Conservation (phyloP, 306 rosid species). For the Hippophae tibetana region DNA sequence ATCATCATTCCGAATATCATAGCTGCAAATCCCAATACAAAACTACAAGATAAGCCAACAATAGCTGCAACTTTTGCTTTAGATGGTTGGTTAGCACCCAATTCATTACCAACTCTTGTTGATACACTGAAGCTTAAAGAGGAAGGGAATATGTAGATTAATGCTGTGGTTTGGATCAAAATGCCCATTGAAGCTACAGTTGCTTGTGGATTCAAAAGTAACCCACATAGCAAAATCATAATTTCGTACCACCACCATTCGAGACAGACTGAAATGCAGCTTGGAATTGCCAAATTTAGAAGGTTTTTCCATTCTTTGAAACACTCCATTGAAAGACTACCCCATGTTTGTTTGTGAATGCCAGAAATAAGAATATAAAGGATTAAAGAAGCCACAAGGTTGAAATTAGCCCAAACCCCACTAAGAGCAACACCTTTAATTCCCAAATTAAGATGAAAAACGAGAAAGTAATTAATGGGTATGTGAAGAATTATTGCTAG, state of each 20-base stretch:
- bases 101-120: slow-evolving; percentile 62
- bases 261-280: slow-evolving; percentile 80
- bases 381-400: slow-evolving; percentile 47
- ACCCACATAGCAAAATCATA: slow-evolving; percentile 82
- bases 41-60: slow-evolving; percentile 46
- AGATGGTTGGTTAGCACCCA: slow-evolving; percentile 70
- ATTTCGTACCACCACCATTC: slow-evolving; percentile 99
- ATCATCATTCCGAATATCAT: slow-evolving; percentile 52
- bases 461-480: slow-evolving; percentile 68
- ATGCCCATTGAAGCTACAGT: slow-evolving; percentile 92
- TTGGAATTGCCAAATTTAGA: slow-evolving; percentile 62
- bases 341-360: slow-evolving; percentile 78
- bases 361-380: slow-evolving; percentile 58
- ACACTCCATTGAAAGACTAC: slow-evolving; percentile 54
- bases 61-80: slow-evolving; percentile 71
- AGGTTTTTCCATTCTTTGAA: slow-evolving; percentile 63
- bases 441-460: slow-evolving; percentile 57
- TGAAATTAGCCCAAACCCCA: slow-evolving; percentile 64
- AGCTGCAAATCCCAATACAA: slow-evolving; percentile 53
- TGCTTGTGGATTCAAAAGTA: slow-evolving; percentile 62
- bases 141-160: slow-evolving; percentile 81
- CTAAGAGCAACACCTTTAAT: slow-evolving; percentile 78
- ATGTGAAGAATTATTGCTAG: slow-evolving; percentile 63
- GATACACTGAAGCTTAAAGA: slow-evolving; percentile 82
- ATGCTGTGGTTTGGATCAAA: slow-evolving; percentile 70